Base-by-base conservation (phyloP, 2,329 filamentous ascomycete species). In the Trichoderma semiorbis region DNA sequence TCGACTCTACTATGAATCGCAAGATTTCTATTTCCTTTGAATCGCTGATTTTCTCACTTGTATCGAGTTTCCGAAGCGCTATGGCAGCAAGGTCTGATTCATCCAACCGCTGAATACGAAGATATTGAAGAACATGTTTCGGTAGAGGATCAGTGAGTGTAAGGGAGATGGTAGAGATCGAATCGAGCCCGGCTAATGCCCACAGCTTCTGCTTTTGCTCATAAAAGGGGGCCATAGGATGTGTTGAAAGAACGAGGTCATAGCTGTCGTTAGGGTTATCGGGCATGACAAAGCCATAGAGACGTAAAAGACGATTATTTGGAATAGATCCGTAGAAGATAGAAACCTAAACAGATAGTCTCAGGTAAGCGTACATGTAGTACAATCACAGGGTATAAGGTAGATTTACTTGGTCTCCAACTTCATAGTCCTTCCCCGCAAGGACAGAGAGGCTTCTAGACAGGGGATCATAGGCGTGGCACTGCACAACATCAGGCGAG, bases 251-350 rank as follows among this genome's bases (percentile, higher is more conserved):
- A 72, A 81, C 78, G 47, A 81, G 77, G 63, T 81, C 78, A 75
- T 81, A 81, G 75, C 74, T 80, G 74, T 81, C 78, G 74, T 80
- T 77, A 62, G 79, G 79, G 73, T 80, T 81, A 63, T 71, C 76
- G n/a, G 78, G 78, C 67, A 81, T 66, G 63, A 81, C 76, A 74
- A 81, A 81, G 75, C 79, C 79, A 74, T 81, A 81, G 70, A 81
- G 79, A 76, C 79, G 78, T 74, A 80, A 76, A 72, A 81, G 78
- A 47, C 79, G 79, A 73, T 75, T 80, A 74, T 81, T 81, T 58
- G 79, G 77, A 74, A 80, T 74, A 67, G 72, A 53, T 21, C 79
- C 79, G 73, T 81, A 81, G 70, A 77, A 75, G 70, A 81, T 80
- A 70, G 3, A 61, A 32, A 68, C 57, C 65, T 68, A 32, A 18